Evolutionary conservation across 2,329 filamentous ascomycete genomes (phyloP), one percentile per base, ranked within the genome.

Genomic region (Cytospora schulzeri): DNA sequence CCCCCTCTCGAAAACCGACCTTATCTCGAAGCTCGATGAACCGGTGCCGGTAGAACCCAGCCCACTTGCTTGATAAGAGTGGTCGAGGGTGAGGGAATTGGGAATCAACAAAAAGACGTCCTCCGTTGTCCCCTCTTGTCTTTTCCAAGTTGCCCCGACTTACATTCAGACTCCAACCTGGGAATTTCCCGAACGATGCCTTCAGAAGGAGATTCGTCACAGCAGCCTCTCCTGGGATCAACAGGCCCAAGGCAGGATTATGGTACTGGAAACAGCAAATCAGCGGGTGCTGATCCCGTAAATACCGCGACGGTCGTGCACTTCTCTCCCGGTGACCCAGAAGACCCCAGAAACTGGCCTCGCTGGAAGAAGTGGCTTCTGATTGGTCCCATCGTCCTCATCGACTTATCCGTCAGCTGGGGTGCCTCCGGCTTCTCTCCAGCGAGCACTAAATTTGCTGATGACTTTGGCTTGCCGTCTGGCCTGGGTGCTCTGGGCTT

Each of bases 371-470:
- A 76, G 68, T 75, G 74, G 73, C 66, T 70, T 4, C 73, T 74
- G 17, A 71, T 76, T 2, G 63, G 70, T 9, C 70, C 67, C 19
- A 73, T 77, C 28, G 69, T 71, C 0, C 67, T 73, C 2, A 69
- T 74, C 56, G 74, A 76, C 61, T 66, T 76, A 5, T 73, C 70
- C 3, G 74, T 76, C 28, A 73, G 70, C n/a, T 82, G 79, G 76
- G 79, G 77, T 11, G 80, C 80, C 1, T 80, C 78, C 7, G 80
- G 80, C 11, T 83, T 79, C 69, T 81, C 78, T 2, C 80, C 81
- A 0, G 78, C 75, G 0, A 71, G 74, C 17, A 68, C 66, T n/a
- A 76, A 78, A 51, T 80, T 82, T 60, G 74, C 73, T 1, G 71
- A 75, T 11, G 76, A 79, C 19, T 78, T 82, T 63, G 71, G 72